Evolutionary conservation across 2,329 filamentous ascomycete species (phyloP).

Genomic region (Botrytis hyacinthi): DNA sequence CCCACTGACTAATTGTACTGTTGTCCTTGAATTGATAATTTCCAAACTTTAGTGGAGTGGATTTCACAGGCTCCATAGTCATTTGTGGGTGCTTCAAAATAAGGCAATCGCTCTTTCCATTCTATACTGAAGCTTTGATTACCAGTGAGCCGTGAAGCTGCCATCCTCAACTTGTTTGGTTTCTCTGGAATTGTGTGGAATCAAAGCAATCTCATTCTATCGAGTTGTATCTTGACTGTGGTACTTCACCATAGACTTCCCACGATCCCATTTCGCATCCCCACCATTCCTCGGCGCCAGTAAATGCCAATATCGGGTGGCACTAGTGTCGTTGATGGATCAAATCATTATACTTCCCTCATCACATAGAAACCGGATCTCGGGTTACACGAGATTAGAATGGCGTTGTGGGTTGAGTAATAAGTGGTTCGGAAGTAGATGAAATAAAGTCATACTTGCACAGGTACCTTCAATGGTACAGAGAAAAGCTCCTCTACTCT

Average conservation of each 20-base stretch:
- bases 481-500: background rate
- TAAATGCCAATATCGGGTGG: background rate
- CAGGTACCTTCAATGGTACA: background rate
- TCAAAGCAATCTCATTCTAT: background rate
- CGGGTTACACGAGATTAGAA: background rate
- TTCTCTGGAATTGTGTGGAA: background rate
- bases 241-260: background rate
- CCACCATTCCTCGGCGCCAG: background rate
- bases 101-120: background rate
- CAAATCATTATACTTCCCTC: background rate
- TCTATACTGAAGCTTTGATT: background rate
- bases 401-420: background rate
- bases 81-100: background rate
- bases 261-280: background rate
- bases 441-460: background rate
- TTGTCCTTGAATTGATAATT: background rate
- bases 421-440: background rate
- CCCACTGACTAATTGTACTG: background rate
- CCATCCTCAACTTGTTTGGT: background rate
- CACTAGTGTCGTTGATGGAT: too few species aligned
- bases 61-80: too few species aligned
- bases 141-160: background rate
- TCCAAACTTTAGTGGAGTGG: background rate
- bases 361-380: background rate
- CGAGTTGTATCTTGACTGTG: background rate